A percentile compares a stretch with the other conserved stretches of the same genome.
These are phyloP conservation scores for Suhomyces bokatorum DNA, from an alignment of 1,139 yeast species.

Conservation along the genomic window DNA sequence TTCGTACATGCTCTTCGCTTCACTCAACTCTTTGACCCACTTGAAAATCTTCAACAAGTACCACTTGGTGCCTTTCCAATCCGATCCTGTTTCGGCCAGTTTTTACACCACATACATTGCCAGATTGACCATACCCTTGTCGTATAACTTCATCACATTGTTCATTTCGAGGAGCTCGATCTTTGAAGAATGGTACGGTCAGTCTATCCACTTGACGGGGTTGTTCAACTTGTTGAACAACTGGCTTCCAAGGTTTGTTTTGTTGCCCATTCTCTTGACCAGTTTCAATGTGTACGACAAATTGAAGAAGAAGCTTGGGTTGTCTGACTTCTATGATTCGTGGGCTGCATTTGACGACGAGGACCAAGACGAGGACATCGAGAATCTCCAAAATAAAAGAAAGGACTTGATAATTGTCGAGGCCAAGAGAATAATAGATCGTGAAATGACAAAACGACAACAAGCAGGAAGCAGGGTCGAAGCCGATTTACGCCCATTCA, in stretches of 20 bases:
- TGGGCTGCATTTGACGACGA: constrained; percentile 23
- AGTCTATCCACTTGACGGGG: constrained; percentile 72
- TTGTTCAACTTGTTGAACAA: constrained; percentile 72
- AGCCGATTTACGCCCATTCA: constrained; percentile 30
- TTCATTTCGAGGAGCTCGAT: constrained; percentile 49
- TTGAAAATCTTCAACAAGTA: constrained; percentile 74
- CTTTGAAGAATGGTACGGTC: constrained; percentile 66
- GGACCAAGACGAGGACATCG: constrained; percentile 15
- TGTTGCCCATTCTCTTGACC: constrained; percentile 67
- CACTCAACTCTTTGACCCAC: constrained; percentile 66
- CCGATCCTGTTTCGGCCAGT: constrained; percentile 73
- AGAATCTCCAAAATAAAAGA: constrained; percentile 26
- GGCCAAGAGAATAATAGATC: constrained; percentile 41
- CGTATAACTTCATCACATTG: constrained; percentile 74
- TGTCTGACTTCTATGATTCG: constrained; percentile 56
- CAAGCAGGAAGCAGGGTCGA: constrained; percentile 14
- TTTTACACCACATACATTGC: constrained; percentile 83
- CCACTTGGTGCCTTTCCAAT: constrained; percentile 65
- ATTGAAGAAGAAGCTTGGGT: constrained; percentile 50
- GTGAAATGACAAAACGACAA: constrained; percentile 37
- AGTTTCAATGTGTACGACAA: constrained; percentile 69
- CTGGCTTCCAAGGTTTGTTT: constrained; percentile 69
- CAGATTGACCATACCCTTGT: constrained; percentile 77
- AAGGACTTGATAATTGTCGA: constrained; percentile 43
- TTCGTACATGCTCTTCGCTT: constrained; percentile 66